Evolutionary conservation across 2,329 filamentous ascomycete genomes (phyloP).

Genomic region (Diaporthe humulicola): DNA sequence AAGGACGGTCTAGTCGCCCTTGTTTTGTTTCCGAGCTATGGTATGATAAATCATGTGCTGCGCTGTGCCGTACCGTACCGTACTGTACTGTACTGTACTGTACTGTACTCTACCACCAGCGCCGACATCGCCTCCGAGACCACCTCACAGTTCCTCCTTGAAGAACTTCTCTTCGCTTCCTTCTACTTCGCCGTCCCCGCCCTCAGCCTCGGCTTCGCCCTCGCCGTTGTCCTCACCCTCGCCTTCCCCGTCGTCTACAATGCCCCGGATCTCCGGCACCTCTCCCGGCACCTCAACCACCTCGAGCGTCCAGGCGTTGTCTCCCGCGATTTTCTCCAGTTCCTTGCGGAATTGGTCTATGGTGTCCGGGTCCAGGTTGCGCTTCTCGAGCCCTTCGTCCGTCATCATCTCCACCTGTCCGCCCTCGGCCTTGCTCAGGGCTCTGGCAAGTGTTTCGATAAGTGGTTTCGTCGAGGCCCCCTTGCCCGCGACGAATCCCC

Average conservation of each 20-base stretch:
- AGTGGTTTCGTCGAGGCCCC: slow-evolving; percentile 46
- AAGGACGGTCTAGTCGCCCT: neutral
- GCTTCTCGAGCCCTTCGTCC: slow-evolving; percentile 75
- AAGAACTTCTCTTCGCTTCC: slow-evolving; percentile 67
- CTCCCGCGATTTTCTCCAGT: slow-evolving; percentile 76
- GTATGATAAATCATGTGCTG: slow-evolving; percentile 23
- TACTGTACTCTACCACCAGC: neutral
- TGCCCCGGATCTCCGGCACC: slow-evolving; percentile 75
- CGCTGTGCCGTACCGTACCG: neutral
- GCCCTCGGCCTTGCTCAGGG: slow-evolving; percentile 66
- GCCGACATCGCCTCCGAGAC: slow-evolving; percentile 8
- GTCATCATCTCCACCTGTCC: slow-evolving; percentile 72
- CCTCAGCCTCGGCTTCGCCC: slow-evolving; percentile 41
- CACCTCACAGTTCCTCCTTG: slow-evolving; percentile 64
- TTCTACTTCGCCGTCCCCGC: slow-evolving; percentile 41
- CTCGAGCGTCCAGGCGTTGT: slow-evolving; percentile 84
- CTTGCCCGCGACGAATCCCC: slow-evolving; percentile 52
- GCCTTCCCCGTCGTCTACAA: slow-evolving; percentile 72
- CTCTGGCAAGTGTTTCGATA: slow-evolving; percentile 61
- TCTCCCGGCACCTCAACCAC: slow-evolving; percentile 77
- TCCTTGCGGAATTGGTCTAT: slow-evolving; percentile 78
- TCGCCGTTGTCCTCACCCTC: slow-evolving; percentile 48
- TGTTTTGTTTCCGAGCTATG: neutral
- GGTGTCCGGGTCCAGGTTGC: slow-evolving; percentile 75
- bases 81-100: neutral